Conservation (phyloP, 306 rosid genomes). For the Vicia faba region DNA sequence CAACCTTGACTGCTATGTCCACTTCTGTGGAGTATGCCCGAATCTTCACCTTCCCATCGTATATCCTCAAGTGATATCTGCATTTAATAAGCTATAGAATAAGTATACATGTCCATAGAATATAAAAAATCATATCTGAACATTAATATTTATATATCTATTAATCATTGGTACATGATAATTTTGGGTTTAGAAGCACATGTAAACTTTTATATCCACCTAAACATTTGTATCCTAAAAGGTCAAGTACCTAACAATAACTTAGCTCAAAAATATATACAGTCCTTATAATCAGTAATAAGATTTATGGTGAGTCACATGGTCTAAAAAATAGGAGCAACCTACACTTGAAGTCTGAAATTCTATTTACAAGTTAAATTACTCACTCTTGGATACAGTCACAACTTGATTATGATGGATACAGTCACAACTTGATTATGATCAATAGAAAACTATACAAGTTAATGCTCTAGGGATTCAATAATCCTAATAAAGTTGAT, state of each 20-base stretch:
- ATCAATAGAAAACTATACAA: no score
- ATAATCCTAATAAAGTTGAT: no score
- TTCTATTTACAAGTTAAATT: neutral
- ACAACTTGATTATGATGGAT: no score
- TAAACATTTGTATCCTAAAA: neutral
- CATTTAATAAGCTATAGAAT: conserved; percentile 11
- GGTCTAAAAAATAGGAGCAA: neutral
- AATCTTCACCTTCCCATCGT: conserved; percentile 79
- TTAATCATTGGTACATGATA: no score
- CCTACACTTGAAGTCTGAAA: neutral
- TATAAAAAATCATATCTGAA: no score
- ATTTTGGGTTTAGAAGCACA: neutral
- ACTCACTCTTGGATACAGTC: neutral
- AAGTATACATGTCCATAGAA: no score
- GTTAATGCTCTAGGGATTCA: no score
- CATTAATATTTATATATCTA: no score
- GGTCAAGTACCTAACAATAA: conserved; percentile 18
- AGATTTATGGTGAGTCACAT: neutral
- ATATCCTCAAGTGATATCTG: conserved; percentile 87
- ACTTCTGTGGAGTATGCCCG: conserved; percentile 50
- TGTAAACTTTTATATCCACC: neutral
- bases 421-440: no score
- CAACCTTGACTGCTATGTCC: conserved; percentile 62
- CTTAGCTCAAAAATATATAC: neutral
- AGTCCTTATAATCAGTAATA: neutral